Evolutionary conservation across 1,284 basidiomycete species (phyloP).

Genomic region (Earliella scabrosa): DNA sequence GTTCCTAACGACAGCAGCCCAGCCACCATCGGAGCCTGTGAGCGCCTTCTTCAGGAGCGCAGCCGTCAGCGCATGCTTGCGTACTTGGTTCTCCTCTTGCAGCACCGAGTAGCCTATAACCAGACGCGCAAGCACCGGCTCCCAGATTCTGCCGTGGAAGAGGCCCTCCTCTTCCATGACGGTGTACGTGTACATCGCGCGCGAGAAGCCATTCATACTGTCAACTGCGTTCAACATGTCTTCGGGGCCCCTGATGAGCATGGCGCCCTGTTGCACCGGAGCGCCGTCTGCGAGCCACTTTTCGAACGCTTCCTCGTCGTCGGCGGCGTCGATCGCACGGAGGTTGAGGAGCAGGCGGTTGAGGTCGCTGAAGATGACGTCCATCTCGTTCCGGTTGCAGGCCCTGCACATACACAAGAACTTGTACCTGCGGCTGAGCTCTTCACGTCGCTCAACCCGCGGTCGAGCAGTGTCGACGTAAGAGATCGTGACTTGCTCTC

Average conservation of each 20-base stretch:
- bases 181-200: not conserved
- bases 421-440: constrained; percentile 35
- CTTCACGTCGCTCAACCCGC: constrained; percentile 31
- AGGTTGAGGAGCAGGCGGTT: not conserved
- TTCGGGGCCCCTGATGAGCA: too few species aligned
- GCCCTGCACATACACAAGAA: constrained; percentile 44
- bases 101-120: too few species aligned
- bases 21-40: too few species aligned
- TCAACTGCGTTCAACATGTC: not conserved
- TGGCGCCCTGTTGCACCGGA: too few species aligned
- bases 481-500: constrained; percentile 48
- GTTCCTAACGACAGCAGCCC: too few species aligned
- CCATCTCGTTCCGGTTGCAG: constrained; percentile 33
- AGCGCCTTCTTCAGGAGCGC: too few species aligned
- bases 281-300: too few species aligned
- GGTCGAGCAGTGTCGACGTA: constrained; percentile 38
- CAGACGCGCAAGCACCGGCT: not conserved
- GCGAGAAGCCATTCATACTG: not conserved
- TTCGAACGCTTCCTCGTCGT: too few species aligned
- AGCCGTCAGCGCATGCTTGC: too few species aligned
- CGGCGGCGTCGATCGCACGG: not conserved
- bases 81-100: too few species aligned
- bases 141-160: not conserved
- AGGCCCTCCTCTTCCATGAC: not conserved
- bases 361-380: not conserved